These are phyloP conservation scores for Leccinum variicolor DNA, from an alignment of 768 basidiomycete genomes.

Conservation along the genomic window DNA sequence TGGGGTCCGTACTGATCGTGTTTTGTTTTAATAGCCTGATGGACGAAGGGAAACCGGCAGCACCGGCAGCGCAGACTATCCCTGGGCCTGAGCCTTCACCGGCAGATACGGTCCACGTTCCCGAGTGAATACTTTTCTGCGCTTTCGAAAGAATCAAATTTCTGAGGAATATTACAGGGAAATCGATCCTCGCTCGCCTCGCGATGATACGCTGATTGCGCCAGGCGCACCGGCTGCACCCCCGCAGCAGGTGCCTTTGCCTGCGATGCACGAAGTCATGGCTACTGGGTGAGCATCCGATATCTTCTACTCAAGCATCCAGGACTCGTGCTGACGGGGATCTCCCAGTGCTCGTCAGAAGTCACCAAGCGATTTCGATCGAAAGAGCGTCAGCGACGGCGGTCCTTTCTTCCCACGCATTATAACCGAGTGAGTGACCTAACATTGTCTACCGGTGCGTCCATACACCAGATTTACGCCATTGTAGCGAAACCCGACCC, in stretches of 20 bases:
- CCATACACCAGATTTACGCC: not conserved
- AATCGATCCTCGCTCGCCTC: constrained; percentile 31
- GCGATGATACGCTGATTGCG: constrained; percentile 26
- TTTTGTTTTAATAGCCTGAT: constrained; percentile 8
- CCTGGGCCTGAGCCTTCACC: constrained; percentile 20
- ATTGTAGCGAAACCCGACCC: constrained; percentile 50
- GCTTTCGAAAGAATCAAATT: not conserved
- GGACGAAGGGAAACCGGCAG: constrained; percentile 25
- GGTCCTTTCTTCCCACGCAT: constrained; percentile 8
- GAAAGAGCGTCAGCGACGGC: constrained; percentile 12
- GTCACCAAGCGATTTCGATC: constrained; percentile 17
- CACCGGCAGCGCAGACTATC: constrained; percentile 6
- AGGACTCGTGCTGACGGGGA: not conserved
- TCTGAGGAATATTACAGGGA: constrained; percentile 6
- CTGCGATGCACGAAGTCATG: constrained; percentile 35
- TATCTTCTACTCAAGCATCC: no score
- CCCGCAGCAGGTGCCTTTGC: constrained; percentile 26
- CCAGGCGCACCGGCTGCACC: constrained; percentile 18
- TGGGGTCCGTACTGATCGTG: not conserved
- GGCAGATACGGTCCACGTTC: constrained; percentile 28
- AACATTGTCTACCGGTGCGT: not conserved
- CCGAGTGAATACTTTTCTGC: constrained; percentile 21
- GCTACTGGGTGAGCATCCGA: constrained; percentile 14
- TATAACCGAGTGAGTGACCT: constrained; percentile 27
- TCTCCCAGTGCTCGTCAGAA: constrained; percentile 15